Evolutionary conservation across 2,329 filamentous ascomycete species (phyloP).

Genomic region (Botryotinia convoluta): DNA sequence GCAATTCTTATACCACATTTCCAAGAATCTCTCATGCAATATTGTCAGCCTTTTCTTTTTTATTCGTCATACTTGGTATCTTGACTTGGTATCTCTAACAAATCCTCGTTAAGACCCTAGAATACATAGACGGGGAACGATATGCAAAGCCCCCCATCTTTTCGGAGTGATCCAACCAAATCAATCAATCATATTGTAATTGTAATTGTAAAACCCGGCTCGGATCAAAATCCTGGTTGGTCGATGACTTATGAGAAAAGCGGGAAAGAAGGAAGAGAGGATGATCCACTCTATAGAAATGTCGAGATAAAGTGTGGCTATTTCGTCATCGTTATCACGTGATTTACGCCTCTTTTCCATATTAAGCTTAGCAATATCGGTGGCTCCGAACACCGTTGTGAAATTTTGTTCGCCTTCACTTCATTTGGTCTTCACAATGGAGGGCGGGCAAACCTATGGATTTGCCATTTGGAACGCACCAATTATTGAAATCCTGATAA

Average conservation of each 20-base stretch:
- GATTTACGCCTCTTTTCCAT: neutral
- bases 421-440: neutral
- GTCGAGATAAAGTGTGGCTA: constrained; percentile 6
- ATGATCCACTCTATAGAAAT: neutral
- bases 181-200: neutral
- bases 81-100: neutral
- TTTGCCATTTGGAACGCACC: neutral
- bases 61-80: neutral
- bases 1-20: neutral
- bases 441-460: neutral
- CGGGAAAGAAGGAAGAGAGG: neutral
- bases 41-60: neutral
- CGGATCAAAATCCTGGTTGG: neutral
- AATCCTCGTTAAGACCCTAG: neutral
- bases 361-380: constrained; percentile 2
- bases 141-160: neutral
- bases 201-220: neutral
- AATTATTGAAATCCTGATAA: neutral
- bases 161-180: neutral
- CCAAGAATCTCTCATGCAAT: neutral
- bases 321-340: neutral
- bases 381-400: neutral
- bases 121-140: neutral
- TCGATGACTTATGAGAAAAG: neutral
- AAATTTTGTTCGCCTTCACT: neutral